Base-by-base conservation (phyloP, 2,329 filamentous ascomycete genomes). In the Thielaviopsis ethacetica region DNA sequence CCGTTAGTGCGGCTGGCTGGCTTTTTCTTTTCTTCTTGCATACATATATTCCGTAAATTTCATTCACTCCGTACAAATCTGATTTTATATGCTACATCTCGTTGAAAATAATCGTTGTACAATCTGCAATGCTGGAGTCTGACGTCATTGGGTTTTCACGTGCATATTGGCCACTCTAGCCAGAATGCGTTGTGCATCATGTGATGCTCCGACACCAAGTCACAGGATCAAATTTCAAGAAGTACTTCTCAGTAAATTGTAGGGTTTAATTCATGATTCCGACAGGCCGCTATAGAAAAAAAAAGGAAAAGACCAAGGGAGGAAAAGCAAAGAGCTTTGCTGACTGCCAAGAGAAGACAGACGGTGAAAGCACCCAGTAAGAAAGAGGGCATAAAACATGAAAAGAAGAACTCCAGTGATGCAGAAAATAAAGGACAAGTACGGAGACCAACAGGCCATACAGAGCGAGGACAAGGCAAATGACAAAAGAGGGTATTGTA, bases 381-480 rank as follows among this genome's bases (percentile, higher is more conserved):
- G 15, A 41, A 24, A 59, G 26, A 21, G 7, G 15, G 15, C 54
- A 59, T 56, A 53, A 47, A 59, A 49, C 38, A 59, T 49, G 57
- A 38, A 49, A 50, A 59, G 52, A 54, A 55, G 38, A 44, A 51
- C 38, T n/a, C 26, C 34, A 56, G 13, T 24, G 24, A 49, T 49
- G 56, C 49, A 26, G 24, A 57, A 17, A 53, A 57, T n/a, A 21
- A 19, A 50, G 34, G 30, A 51, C 17, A 30, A 24, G 12, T 34
- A 57, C n/a, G 13, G 22, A 30, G 47, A 27, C 44, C 22, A 10
- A 22, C 6, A 52, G 26, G 22, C 27, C 30, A n/a, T 17, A 24
- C 34, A 44, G 5, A 38, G 13, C 13, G 13, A 58, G 19, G 17
- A n/a, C 7, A 44, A 44, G 38, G 15, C 38, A n/a, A 44, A 44